Conservation (phyloP, 805 yeast genomes). For the Saccharomyces eubayanus region DNA sequence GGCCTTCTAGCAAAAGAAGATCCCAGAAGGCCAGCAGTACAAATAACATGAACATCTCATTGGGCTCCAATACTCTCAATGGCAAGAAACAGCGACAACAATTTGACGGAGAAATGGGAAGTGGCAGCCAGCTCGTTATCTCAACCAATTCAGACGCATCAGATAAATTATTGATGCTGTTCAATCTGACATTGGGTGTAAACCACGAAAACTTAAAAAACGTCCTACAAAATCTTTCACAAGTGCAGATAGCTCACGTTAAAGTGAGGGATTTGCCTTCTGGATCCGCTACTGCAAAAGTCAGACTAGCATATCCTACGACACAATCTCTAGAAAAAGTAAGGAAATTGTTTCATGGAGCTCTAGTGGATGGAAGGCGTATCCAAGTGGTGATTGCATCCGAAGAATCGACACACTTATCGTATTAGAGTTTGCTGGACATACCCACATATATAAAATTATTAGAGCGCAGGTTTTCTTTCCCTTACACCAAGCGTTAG, state of each 20-base stretch:
- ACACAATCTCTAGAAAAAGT: conserved; percentile 25
- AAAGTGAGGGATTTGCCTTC: conserved; percentile 32
- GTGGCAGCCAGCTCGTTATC: conserved; percentile 14
- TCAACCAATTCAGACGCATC: conserved; percentile 12
- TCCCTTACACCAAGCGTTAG: neutral
- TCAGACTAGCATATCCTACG: conserved; percentile 26
- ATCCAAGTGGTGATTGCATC: conserved; percentile 30
- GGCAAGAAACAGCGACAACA: conserved; percentile 1
- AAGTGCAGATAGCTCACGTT: conserved; percentile 14
- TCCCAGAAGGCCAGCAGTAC: neutral
- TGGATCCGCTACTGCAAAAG: conserved; percentile 35
- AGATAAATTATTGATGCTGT: conserved; percentile 13
- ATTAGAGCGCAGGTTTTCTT: neutral
- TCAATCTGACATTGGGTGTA: conserved; percentile 26
- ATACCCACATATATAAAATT: neutral
- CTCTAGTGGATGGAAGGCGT: conserved; percentile 41
- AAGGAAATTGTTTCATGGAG: conserved; percentile 32
- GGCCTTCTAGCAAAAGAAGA: neutral
- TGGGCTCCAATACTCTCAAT: neutral
- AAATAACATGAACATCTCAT: neutral
- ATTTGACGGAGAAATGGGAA: neutral
- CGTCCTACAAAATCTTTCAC: conserved; percentile 17
- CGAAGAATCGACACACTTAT: conserved; percentile 13
- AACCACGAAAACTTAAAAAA: conserved; percentile 17
- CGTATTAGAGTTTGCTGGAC: neutral